phyloP scores from a whole-genome alignment of 2,329 filamentous ascomycete genomes.

The Hypoxylon sp. region DNA sequence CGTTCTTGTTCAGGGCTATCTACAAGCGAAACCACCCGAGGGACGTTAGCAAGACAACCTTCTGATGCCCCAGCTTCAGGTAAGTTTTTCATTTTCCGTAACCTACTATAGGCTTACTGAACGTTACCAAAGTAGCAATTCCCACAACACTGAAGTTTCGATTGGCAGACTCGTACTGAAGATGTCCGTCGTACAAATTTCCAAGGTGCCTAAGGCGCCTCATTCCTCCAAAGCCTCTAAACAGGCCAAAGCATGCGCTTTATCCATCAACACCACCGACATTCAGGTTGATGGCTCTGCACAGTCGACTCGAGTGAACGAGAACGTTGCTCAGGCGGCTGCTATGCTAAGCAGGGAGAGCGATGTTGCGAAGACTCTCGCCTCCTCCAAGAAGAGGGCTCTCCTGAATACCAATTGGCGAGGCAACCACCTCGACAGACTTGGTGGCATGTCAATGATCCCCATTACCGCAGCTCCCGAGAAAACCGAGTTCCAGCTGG shows the following conservation, averaged over 20 bases:
- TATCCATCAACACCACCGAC: conserved; percentile 8
- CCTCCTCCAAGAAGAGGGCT: conserved; percentile 16
- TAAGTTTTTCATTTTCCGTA: background rate
- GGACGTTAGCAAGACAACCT: background rate
- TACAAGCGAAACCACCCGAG: background rate
- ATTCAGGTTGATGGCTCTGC: background rate
- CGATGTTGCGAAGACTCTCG: background rate
- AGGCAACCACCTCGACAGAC: conserved; percentile 26
- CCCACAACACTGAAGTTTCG: background rate
- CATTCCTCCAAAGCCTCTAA: background rate
- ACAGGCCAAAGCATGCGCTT: conserved; percentile 13
- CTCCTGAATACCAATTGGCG: conserved; percentile 30
- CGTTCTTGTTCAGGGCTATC: background rate
- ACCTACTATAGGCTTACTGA: background rate
- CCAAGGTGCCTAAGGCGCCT: background rate
- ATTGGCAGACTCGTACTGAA: background rate
- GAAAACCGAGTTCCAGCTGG: conserved; percentile 25
- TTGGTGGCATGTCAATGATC: background rate
- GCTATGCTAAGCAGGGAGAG: background rate
- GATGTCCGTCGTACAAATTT: conserved; percentile 8
- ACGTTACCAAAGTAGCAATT: background rate
- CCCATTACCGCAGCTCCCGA: conserved; percentile 34
- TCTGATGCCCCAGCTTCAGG: background rate
- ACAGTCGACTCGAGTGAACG: background rate
- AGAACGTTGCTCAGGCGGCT: conserved; percentile 3